phyloP scores from a whole-genome alignment of 768 basidiomycete genomes.

The Tubosaeta brunneosetosa region DNA sequence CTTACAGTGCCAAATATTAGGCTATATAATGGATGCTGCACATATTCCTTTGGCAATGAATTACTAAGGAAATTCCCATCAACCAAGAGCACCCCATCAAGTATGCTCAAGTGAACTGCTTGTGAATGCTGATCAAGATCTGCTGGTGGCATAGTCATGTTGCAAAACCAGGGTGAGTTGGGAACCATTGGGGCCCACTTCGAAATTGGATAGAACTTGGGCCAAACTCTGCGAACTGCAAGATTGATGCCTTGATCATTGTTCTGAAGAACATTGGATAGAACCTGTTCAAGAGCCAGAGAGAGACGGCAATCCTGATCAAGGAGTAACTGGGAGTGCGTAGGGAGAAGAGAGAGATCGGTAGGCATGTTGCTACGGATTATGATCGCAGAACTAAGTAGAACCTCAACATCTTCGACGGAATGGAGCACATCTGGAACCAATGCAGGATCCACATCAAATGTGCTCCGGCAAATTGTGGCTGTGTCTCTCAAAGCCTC shows the following conservation, averaged over 20 bases:
- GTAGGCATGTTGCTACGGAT: conserved; percentile 29
- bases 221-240: conserved; percentile 32
- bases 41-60: conserved; percentile 11
- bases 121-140: conserved; percentile 22
- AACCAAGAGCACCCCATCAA: conserved; percentile 25
- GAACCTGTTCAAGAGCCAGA: conserved; percentile 19
- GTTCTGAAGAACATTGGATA: conserved; percentile 11
- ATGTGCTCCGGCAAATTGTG: conserved; percentile 25
- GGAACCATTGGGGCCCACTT: conserved; percentile 24
- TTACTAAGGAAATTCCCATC: conserved; percentile 20
- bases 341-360: neutral
- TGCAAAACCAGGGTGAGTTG: conserved; percentile 29
- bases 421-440: conserved; percentile 17
- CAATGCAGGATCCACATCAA: conserved; percentile 17
- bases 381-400: conserved; percentile 32
- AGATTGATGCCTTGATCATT: conserved; percentile 23
- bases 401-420: conserved; percentile 22
- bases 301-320: conserved; percentile 32
- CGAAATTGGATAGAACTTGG: conserved; percentile 21
- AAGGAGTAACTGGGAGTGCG: conserved; percentile 21
- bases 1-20: conserved; percentile 20
- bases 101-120: conserved; percentile 36
- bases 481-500: conserved; percentile 14
- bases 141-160: conserved; percentile 14
- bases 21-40: conserved; percentile 11